Evolutionary conservation across 306 rosid genomes (phyloP), one percentile per base, ranked within the genome.

Genomic region (Macrotyloma uniflorum): DNA sequence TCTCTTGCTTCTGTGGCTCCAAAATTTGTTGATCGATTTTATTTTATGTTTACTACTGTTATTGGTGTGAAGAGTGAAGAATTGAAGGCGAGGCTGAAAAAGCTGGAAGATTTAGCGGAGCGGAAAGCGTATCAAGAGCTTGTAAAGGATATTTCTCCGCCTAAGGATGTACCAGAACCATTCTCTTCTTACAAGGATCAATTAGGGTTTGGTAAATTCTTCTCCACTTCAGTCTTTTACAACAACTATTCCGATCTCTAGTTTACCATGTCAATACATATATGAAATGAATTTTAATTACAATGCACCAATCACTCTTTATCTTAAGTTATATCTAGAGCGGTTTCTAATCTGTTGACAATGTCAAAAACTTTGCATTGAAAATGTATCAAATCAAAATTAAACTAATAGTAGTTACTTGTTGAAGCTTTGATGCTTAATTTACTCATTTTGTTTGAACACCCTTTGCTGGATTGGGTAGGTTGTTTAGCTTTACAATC

Each of bases 181-280:
- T 94, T 94, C 84, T 94, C 98, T 58, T 90, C 94, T 72, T 94
- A 92, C 90, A 94, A 92, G 83, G 98, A 92, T 83, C 96, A 90
- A 66, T 74, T 94, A 26, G 97, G 97, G 46, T 90, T 91, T 40
- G 96, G 96, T 94, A 78, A 72, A 70, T 43, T 79, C 49, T n/a
- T 54, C 1, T 59, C 75, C 75, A 13, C 38, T 58, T 58, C 11
- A 58, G 4, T 62, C 53, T 74, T 54, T 70, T 30, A 49, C 74
- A 40, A 46, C 76, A 50, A 10, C 9, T 65, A 50, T 49, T 4
- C 46, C 6, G 46, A 49, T 28, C 33, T 66, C 11, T 53, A 53
- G 9, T 16, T 58, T 32, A 61, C 8, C 8, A 22, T 23, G 7
- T 11, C 3, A 4, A 11, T 55, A 1, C 66, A 2, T 59, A 3